A percentile compares a stretch with the other conserved stretches of the same genome.
phyloP scores from a whole-genome alignment of 768 basidiomycete species.

The Trametes cubensis region DNA sequence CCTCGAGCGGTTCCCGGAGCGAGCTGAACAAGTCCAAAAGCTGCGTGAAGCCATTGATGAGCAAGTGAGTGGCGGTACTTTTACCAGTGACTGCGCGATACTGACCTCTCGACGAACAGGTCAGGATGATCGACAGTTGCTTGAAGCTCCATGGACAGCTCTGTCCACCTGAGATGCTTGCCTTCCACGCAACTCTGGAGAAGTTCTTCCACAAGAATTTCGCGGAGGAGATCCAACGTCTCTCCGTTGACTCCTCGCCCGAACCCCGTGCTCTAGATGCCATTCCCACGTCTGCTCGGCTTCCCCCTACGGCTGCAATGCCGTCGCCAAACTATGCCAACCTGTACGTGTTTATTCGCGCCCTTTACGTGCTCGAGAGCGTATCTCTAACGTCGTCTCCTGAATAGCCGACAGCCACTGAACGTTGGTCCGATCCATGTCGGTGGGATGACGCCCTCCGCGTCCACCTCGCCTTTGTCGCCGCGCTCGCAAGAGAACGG shows the following conservation, averaged over 20 bases:
- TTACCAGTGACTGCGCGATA: not conserved
- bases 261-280: conserved; percentile 40
- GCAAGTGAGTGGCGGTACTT: conserved; percentile 53
- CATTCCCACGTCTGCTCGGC: conserved; percentile 18
- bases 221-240: conserved; percentile 74
- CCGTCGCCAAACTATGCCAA: conserved; percentile 20
- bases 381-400: not conserved
- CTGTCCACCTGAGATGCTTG: conserved; percentile 85
- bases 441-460: conserved; percentile 21
- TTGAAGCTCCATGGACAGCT: conserved; percentile 80
- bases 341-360: conserved; percentile 7
- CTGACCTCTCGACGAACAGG: conserved; percentile 42
- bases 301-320: conserved; percentile 23
- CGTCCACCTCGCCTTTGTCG: conserved; percentile 23
- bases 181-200: conserved; percentile 89
- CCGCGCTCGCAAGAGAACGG: conserved; percentile 25
- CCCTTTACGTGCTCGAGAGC: not conserved
- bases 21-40: conserved; percentile 70
- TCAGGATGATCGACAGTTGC: conserved; percentile 81
- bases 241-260: conserved; percentile 59
- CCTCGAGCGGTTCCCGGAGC: conserved; percentile 64
- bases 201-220: conserved; percentile 86
- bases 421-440: conserved; percentile 31
- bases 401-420: conserved; percentile 15
- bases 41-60: conserved; percentile 78